phyloP scores from a whole-genome alignment of 345 rosid species.

The Moricandia arvensis region DNA sequence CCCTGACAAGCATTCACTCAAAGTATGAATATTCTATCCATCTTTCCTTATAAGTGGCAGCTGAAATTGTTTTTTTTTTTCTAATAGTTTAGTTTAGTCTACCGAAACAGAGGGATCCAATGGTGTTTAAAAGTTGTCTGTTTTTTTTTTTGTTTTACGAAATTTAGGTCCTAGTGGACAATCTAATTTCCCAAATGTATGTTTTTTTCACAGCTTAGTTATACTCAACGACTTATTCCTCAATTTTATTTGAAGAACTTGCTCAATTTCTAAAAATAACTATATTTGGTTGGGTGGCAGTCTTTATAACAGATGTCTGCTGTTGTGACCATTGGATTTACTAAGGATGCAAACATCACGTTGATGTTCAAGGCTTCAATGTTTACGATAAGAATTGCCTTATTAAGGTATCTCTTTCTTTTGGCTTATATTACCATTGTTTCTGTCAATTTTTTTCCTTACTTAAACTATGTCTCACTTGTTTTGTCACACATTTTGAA shows the following conservation, averaged over 20 bases:
- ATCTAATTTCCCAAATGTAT: conserved; percentile 55
- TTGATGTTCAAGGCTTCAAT: conserved; percentile 93
- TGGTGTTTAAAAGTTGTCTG: neutral
- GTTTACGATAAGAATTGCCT: conserved; percentile 94
- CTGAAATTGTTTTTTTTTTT: neutral
- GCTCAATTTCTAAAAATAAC: conserved; percentile 4
- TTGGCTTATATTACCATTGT: neutral
- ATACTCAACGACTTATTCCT: neutral
- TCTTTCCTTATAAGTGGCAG: neutral
- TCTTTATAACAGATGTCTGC: conserved; percentile 59
- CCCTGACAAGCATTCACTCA: conserved; percentile 84
- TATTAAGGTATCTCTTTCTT: conserved; percentile 61
- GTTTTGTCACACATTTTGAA: conserved; percentile 83
- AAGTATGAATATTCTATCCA: conserved; percentile 46
- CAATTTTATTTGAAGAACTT: neutral
- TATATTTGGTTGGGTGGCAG: conserved; percentile 8
- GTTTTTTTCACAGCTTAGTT: conserved; percentile 5
- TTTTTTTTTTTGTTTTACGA: neutral
- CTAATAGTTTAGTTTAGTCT: conserved; percentile 1
- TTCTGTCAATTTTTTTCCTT: neutral
- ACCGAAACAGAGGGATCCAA: neutral
- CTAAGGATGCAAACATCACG: conserved; percentile 86
- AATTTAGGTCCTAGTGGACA: conserved; percentile 45
- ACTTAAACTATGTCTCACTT: neutral
- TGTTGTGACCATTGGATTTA: conserved; percentile 84